Evolutionary conservation across 2,329 filamentous ascomycete genomes (phyloP).

Genomic region (Fusarium annulatum): DNA sequence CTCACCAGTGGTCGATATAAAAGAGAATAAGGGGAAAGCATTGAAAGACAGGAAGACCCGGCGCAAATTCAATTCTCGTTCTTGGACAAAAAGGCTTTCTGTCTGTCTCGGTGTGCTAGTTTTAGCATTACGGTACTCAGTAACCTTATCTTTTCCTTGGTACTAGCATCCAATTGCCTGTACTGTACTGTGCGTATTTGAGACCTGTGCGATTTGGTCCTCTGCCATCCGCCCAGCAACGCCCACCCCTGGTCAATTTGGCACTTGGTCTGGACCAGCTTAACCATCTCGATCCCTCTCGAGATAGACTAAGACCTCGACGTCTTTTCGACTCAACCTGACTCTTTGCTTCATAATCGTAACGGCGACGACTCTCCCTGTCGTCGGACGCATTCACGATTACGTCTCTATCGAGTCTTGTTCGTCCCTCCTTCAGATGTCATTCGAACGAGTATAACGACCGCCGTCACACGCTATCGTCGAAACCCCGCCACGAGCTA

Average conservation of each 20-base stretch:
- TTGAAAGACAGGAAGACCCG: conserved; percentile 14
- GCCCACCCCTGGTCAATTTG: conserved; percentile 37
- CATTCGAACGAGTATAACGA: conserved; percentile 48
- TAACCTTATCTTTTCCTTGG: conserved; percentile 29
- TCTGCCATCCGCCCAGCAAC: conserved; percentile 45
- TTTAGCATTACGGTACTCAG: conserved; percentile 26
- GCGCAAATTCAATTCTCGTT: conserved; percentile 32
- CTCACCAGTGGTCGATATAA: conserved; percentile 11
- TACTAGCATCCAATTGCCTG: background rate
- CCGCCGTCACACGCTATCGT: conserved; percentile 45
- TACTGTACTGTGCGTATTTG: conserved; percentile 36
- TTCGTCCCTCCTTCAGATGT: conserved; percentile 47
- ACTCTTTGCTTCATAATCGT: conserved; percentile 17
- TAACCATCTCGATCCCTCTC: conserved; percentile 33
- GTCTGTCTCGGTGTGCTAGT: conserved; percentile 30
- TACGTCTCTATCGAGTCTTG: conserved; percentile 37
- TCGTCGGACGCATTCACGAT: conserved; percentile 19
- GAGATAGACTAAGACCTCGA: conserved; percentile 32
- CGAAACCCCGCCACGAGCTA: conserved; percentile 39
- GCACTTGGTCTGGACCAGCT: conserved; percentile 33
- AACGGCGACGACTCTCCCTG: conserved; percentile 31
- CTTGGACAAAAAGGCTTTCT: conserved; percentile 16
- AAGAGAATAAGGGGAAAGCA: background rate
- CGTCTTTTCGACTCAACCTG: conserved; percentile 24
- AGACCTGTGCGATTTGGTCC: conserved; percentile 31